Conservation (phyloP, 345 rosid species). For the Geranium rotundifolium region DNA sequence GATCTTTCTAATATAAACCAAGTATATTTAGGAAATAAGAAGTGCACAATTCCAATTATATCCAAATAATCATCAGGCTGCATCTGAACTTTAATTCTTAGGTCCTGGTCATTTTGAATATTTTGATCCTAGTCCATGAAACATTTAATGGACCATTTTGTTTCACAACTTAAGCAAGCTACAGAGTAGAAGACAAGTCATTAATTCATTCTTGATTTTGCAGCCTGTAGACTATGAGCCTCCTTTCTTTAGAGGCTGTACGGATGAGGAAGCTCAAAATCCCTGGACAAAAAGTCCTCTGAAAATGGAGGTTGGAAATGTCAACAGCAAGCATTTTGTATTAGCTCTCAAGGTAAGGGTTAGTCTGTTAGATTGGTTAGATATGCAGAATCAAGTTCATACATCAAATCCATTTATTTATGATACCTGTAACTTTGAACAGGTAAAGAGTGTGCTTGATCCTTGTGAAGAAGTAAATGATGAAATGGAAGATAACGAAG, state of each 20-base stretch:
- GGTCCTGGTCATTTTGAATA: too few species aligned
- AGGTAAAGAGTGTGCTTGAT: constrained; percentile 98
- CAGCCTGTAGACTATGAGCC: constrained; percentile 95
- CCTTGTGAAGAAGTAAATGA: constrained; percentile 87
- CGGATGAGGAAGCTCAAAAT: constrained; percentile 71
- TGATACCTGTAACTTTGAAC: constrained; percentile 4
- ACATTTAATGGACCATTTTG: too few species aligned
- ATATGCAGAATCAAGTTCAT: too few species aligned
- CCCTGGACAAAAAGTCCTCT: constrained; percentile 82
- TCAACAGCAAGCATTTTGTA: constrained; percentile 89
- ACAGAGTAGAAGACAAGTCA: not conserved
- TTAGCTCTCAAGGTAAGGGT: constrained; percentile 64
- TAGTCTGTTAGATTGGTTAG: not conserved
- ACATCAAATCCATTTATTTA: too few species aligned
- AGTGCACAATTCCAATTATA: too few species aligned
- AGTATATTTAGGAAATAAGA: not conserved
- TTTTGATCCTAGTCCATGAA: too few species aligned
- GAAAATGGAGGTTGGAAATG: constrained; percentile 92
- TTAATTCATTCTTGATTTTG: constrained; percentile 3
- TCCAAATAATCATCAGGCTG: too few species aligned
- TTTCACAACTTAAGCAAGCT: too few species aligned
- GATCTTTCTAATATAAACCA: too few species aligned
- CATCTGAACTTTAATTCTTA: too few species aligned
- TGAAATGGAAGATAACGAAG: constrained; percentile 59
- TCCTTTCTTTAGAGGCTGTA: constrained; percentile 82